Evolutionary conservation across 805 yeast genomes (phyloP).

Genomic region (Saccharomycopsis fermentans): DNA sequence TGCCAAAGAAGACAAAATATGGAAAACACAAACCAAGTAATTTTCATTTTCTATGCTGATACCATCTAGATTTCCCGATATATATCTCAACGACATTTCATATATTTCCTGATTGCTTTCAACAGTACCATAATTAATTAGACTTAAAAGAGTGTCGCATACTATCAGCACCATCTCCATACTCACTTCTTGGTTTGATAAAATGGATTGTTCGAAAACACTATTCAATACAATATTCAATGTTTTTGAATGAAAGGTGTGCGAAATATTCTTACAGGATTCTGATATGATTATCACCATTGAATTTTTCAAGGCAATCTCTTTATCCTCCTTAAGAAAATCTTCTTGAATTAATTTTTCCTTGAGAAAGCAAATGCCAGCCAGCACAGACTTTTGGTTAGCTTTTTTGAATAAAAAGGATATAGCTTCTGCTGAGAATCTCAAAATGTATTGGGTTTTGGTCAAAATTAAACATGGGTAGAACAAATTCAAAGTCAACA

Average conservation of each 20-base stretch:
- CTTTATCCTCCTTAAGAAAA: constrained; percentile 25
- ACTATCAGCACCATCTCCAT: constrained; percentile 33
- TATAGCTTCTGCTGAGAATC: constrained; percentile 85
- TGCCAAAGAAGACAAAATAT: constrained; percentile 36
- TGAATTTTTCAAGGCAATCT: constrained; percentile 44
- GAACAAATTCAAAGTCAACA: constrained; percentile 58
- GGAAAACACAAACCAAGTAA: constrained; percentile 15
- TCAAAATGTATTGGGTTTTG: constrained; percentile 52
- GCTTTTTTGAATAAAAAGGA: constrained; percentile 75
- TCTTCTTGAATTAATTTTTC: background rate
- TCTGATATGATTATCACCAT: constrained; percentile 57
- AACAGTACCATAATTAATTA: constrained; percentile 41
- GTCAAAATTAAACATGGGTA: constrained; percentile 51
- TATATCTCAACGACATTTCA: background rate
- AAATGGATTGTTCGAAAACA: constrained; percentile 29
- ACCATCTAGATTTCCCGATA: constrained; percentile 6
- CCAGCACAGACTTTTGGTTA: constrained; percentile 25
- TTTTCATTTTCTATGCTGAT: constrained; percentile 20
- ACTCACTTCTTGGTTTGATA: constrained; percentile 20
- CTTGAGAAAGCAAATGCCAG: constrained; percentile 24
- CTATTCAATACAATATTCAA: constrained; percentile 34
- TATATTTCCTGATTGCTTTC: constrained; percentile 41
- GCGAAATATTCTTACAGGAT: constrained; percentile 61
- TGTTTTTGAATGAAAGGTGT: constrained; percentile 67
- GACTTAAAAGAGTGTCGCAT: constrained; percentile 47